Conservation (phyloP, 73 alveolate species). For the Tetrahymena malaccensis region DNA sequence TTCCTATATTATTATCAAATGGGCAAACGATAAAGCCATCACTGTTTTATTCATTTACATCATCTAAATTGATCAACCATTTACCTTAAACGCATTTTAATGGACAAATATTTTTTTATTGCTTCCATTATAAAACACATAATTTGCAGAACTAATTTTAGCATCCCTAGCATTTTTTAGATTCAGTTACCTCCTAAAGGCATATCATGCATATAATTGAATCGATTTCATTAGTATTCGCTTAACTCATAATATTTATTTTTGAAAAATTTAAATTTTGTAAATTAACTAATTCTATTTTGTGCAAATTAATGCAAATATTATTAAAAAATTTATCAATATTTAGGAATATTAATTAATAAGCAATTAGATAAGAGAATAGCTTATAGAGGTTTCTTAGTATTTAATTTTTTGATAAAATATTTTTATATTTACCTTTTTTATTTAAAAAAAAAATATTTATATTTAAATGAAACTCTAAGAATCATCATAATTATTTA, state of each 20-base stretch:
- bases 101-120: neutral
- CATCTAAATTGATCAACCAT: neutral
- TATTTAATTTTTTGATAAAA: too few relatives aligned
- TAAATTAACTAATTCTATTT: too few relatives aligned
- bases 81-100: neutral
- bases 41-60: neutral
- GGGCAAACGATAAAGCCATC: neutral
- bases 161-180: neutral
- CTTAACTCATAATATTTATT: neutral
- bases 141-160: neutral
- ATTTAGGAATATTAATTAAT: too few relatives aligned
- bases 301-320: too few relatives aligned
- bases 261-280: neutral
- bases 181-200: neutral
- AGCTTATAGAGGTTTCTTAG: too few relatives aligned
- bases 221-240: neutral
- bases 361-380: too few relatives aligned
- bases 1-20: neutral
- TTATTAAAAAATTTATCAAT: too few relatives aligned
- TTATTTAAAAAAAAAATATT: too few relatives aligned
- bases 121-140: neutral
- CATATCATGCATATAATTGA: neutral
- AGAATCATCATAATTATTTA: too few relatives aligned
- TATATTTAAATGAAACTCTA: too few relatives aligned
- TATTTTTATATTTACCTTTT: too few relatives aligned